Conservation (phyloP, 495 filamentous ascomycete genomes). For the Astrocystis sublimbata region DNA sequence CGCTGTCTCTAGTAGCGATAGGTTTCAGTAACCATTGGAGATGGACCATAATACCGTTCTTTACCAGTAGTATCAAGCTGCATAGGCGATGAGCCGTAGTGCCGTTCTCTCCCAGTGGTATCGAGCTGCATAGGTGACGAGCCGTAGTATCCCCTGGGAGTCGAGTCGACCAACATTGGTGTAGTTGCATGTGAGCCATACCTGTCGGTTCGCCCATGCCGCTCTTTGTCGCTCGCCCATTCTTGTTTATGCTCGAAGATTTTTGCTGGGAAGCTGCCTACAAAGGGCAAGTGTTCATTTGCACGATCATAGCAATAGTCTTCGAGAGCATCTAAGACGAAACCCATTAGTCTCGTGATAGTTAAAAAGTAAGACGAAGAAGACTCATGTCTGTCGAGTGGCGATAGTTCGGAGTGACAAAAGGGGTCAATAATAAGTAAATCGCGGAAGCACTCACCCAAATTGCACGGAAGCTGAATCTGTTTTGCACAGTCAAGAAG, state of each 20-base stretch:
- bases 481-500: background rate
- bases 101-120: background rate
- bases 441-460: background rate
- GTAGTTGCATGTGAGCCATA: too few species aligned
- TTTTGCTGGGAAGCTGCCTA: background rate
- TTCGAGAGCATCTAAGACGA: background rate
- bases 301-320: background rate
- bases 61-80: background rate
- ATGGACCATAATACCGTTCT: slow-evolving; percentile 5
- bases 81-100: slow-evolving; percentile 6
- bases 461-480: background rate
- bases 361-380: too few species aligned
- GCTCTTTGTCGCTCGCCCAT: background rate
- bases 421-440: too few species aligned
- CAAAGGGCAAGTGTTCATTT: background rate
- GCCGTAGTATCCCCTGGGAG: background rate
- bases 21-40: background rate
- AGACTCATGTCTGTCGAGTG: too few species aligned
- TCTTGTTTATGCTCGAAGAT: background rate
- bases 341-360: too few species aligned
- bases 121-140: background rate
- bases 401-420: too few species aligned
- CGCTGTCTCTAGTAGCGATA: background rate
- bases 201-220: background rate
- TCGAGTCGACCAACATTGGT: too few species aligned